Base-by-base conservation (phyloP, 108 stramenopile genomes). In the Cyclotella sp. region DNA sequence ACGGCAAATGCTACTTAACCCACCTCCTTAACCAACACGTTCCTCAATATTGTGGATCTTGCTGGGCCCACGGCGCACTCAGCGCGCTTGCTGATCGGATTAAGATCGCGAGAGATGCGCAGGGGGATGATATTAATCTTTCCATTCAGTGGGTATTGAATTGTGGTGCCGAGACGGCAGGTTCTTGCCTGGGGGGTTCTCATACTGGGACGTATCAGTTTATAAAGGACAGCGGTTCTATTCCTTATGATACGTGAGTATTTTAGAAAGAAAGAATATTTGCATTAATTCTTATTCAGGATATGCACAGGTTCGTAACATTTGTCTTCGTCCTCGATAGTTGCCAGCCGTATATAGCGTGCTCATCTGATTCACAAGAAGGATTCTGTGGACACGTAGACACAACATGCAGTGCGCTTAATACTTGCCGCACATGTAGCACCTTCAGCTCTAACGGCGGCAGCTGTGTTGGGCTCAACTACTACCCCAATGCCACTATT, bases 31-130 rank as follows among this genome's bases (percentile, higher is more conserved):
- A 97, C 76, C 98, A 97, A 71, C 92, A 95, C 75, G 87, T 96
- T 53, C 92, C 91, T 28, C 89, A 92, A 71, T 92, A 90, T 53
- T 58, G 63, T 34, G 57, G 90, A 21, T 88, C 84, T 15, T 98
- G 98, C 83, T 98, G 98, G 98, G 97, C 96, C 9, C 95, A 97
- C 63, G 94, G 88, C 26, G 83, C 95, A 42, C 29, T 96, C 27
- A 86, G 84, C 28, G 72, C 88, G 58, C 85, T 98, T 29, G 90
- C 86, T 12, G 97, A 98, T 84, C 91, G 97, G 29, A 93, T 98
- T 84, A 93, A 95, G 68, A 98, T 98, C 79, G 93, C 94, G 0
- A 76, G 92, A 11, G 59, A 84, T 26, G 75, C 69, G 18, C 39
- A 60, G 11, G 84, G 81, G 26, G 79, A 79, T 44, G 88, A 89